Base-by-base conservation (phyloP, 2,329 filamentous ascomycete species). In the Onygenales sp. region DNA sequence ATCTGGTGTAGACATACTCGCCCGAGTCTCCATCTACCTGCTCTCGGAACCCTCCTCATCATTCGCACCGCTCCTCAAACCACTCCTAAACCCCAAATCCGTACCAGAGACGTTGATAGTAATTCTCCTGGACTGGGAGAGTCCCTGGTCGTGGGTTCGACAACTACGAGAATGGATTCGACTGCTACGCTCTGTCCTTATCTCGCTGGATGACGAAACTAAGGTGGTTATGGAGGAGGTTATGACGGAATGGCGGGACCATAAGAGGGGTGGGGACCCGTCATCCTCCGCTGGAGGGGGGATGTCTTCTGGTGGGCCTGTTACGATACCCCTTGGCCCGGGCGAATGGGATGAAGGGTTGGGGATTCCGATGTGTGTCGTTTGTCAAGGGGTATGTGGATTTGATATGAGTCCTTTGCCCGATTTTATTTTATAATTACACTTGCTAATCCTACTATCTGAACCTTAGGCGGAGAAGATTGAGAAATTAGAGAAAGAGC, bases 271-370 rank as follows among this genome's bases (percentile, higher is more conserved):
- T 27, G 59, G 68, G 55, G 77, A 81, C 51, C 76, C 82, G 7
- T 75, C 78, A 54, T 84, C 88, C 61, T 65, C 66, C 2, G 65
- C 69, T 21, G 77, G 77, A 11, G 65, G 68, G 27, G 77, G 77
- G 11, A 75, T 81, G n/a, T 75, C 81, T 9, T 75, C 76, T 33
- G 85, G 87, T 54, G 81, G 79, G 3, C 83, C 87, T 55, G 81
- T 86, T 31, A 81, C 83, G 45, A 76, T 94, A 57, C 90, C 90
- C 1, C 71, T 92, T 1, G 91, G 91, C 0, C 88, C 87, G 1
- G 91, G 92, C 52, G 91, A 96, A 71, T 96, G 91, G 89, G 89
- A 95, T 58, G 90, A 95, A 64, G 88, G 85, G 5, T 73, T 96
- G 7, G 91, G 91, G 0, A 72, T 98, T 53, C 89, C 90, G 0